Conservation (phyloP, 2,329 filamentous ascomycete species). For the Remersonia thermophila region DNA sequence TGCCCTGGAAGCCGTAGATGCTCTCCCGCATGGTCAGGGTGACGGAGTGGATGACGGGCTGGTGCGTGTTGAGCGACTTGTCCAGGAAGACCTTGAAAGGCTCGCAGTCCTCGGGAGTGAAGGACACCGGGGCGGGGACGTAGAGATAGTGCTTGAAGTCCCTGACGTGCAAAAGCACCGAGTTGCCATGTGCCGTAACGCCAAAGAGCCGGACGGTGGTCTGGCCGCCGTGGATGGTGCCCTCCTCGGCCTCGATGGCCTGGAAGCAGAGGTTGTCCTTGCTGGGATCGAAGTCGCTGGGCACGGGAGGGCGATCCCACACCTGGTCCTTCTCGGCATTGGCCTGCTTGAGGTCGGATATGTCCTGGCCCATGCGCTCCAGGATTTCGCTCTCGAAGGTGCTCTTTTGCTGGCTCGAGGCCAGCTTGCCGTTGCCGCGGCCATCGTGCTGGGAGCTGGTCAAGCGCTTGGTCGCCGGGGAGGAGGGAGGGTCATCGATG, state of each 20-base stretch:
- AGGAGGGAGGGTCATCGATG: conserved; percentile 47
- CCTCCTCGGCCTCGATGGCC: conserved; percentile 90
- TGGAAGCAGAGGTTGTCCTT: conserved; percentile 75
- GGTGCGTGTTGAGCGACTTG: conserved; percentile 58
- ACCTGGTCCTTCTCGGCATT: conserved; percentile 89
- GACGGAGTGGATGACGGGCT: conserved; percentile 66
- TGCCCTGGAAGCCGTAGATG: conserved; percentile 88
- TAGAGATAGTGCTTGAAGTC: conserved; percentile 96
- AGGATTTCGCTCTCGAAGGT: conserved; percentile 88
- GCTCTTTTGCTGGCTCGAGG: conserved; percentile 74
- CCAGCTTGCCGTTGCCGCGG: conserved; percentile 33
- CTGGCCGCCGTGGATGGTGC: conserved; percentile 62
- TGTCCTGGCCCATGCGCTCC: conserved; percentile 92
- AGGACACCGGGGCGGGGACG: conserved; percentile 73
- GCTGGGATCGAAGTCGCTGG: conserved; percentile 36
- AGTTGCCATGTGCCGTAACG: conserved; percentile 73
- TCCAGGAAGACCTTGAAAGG: conserved; percentile 74
- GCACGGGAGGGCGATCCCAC: conserved; percentile 55
- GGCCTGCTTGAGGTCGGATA: conserved; percentile 69
- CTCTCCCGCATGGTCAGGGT: conserved; percentile 77
- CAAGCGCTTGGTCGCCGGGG: conserved; percentile 44
- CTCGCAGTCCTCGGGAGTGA: conserved; percentile 65
- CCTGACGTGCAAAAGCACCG: conserved; percentile 86
- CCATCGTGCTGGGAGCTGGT: conserved; percentile 52
- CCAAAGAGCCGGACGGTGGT: conserved; percentile 85